Percentiles rank a stretch among this genome's conserved stretches.
These are phyloP conservation scores for Sutorius eximius DNA, from an alignment of 1,284 basidiomycete species.

Conservation along the genomic window DNA sequence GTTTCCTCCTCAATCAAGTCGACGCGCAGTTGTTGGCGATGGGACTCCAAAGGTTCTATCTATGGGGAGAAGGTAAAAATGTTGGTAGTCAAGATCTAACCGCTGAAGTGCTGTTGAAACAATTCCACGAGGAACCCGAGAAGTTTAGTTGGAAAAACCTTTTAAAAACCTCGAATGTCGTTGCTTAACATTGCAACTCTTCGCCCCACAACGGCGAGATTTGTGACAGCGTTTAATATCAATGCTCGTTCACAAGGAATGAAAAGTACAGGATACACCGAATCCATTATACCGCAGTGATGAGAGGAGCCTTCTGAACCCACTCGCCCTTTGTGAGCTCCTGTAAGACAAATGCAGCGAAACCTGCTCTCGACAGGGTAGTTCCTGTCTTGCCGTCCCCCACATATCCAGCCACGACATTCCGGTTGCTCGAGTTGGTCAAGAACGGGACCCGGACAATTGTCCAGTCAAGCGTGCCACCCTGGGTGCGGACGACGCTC, in stretches of 20 bases:
- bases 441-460: slow-evolving; percentile 63
- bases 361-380: slow-evolving; percentile 51
- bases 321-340: slow-evolving; percentile 59
- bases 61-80: slow-evolving; percentile 52
- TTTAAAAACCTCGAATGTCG: slow-evolving; percentile 46
- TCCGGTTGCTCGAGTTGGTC: slow-evolving; percentile 45
- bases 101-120: slow-evolving; percentile 53
- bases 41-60: slow-evolving; percentile 81
- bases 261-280: not conserved
- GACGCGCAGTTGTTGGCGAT: slow-evolving; percentile 82
- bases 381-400: slow-evolving; percentile 57
- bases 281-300: slow-evolving; percentile 10
- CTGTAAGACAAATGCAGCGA: slow-evolving; percentile 56
- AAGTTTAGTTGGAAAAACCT: slow-evolving; percentile 77
- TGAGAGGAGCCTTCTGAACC: slow-evolving; percentile 28
- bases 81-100: slow-evolving; percentile 17
- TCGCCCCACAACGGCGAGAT: not conserved
- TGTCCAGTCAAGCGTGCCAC: slow-evolving; percentile 60
- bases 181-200: slow-evolving; percentile 9
- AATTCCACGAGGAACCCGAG: slow-evolving; percentile 72
- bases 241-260: not conserved
- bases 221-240: not conserved
- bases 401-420: slow-evolving; percentile 57
- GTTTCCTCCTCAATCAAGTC: slow-evolving; percentile 70
- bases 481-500: slow-evolving; percentile 48